phyloP scores from a whole-genome alignment of 768 basidiomycete species.

The Podaxis pistillaris region DNA sequence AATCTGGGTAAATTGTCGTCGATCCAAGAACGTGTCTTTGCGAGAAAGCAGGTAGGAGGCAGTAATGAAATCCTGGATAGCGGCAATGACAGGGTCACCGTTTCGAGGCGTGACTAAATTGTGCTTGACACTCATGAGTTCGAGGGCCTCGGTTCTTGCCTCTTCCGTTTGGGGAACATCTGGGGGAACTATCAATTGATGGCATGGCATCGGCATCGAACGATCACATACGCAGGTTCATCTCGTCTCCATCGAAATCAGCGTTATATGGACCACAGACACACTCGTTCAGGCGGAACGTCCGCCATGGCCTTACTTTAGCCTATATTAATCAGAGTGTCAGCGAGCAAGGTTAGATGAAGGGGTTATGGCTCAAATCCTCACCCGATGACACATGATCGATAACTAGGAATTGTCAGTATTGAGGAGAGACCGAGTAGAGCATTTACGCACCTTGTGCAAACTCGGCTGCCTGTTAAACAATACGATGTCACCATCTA shows the following conservation, averaged over 20 bases:
- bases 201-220: background rate
- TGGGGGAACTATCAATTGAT: slow-evolving; percentile 26
- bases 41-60: slow-evolving; percentile 94
- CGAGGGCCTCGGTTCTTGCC: slow-evolving; percentile 93
- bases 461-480: slow-evolving; percentile 99
- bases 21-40: slow-evolving; percentile 90
- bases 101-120: slow-evolving; percentile 98
- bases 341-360: background rate
- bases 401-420: slow-evolving; percentile 58
- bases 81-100: slow-evolving; percentile 98
- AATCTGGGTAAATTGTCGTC: slow-evolving; percentile 94
- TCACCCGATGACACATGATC: slow-evolving; percentile 96
- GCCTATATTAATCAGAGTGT: slow-evolving; percentile 37
- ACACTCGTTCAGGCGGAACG: slow-evolving; percentile 97
- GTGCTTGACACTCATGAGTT: slow-evolving; percentile 95
- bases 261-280: slow-evolving; percentile 99
- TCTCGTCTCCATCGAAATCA: slow-evolving; percentile 99
- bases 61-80: slow-evolving; percentile 99
- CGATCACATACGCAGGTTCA: slow-evolving; percentile 86
- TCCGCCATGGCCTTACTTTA: slow-evolving; percentile 95
- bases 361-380: slow-evolving; percentile 18
- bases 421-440: background rate
- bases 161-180: slow-evolving; percentile 99
- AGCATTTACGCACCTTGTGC: slow-evolving; percentile 65
- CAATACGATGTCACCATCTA: slow-evolving; percentile 93